Evolutionary conservation across 2,329 filamentous ascomycete genomes (phyloP).

Genomic region (Spiromastix sp.): DNA sequence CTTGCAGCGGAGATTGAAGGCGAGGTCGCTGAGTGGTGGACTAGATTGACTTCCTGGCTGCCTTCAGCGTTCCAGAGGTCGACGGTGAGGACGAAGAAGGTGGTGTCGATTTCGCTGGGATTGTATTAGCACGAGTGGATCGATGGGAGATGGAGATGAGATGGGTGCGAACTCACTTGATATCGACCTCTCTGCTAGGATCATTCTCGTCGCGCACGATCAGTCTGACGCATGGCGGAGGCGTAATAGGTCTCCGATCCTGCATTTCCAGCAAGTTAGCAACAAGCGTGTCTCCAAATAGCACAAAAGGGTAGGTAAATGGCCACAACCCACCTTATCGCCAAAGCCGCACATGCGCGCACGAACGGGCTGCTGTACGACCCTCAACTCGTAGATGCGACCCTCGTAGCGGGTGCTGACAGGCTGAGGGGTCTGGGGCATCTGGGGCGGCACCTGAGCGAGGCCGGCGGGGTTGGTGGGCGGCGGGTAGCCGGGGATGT

Average conservation of each 20-base stretch:
- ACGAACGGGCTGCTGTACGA: constrained; percentile 82
- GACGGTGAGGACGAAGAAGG: constrained; percentile 58
- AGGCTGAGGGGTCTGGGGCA: constrained; percentile 27
- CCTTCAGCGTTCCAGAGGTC: constrained; percentile 58
- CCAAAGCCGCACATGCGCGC: constrained; percentile 99
- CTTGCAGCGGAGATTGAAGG: constrained; percentile 76
- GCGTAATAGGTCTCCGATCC: constrained; percentile 92
- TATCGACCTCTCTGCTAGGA: constrained; percentile 72
- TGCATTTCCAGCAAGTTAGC: constrained; percentile 28
- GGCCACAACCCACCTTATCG: constrained; percentile 95
- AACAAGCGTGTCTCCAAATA: no score
- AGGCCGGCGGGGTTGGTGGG: constrained; percentile 26
- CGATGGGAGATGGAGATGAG: neutral
- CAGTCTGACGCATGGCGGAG: constrained; percentile 81
- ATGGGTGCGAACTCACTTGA: constrained; percentile 51
- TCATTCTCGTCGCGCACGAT: constrained; percentile 63
- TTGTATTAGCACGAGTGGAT: constrained; percentile 9
- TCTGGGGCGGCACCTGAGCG: constrained; percentile 17
- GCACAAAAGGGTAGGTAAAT: neutral
- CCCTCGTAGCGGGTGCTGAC: constrained; percentile 32
- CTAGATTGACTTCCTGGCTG: constrained; percentile 55
- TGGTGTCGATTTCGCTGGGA: constrained; percentile 55
- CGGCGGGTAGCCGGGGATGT: constrained; percentile 23
- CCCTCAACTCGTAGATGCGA: constrained; percentile 52
- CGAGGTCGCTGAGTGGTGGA: constrained; percentile 53